Evolutionary conservation across 495 filamentous ascomycete species (phyloP).

Genomic region (Neurospora sp.): DNA sequence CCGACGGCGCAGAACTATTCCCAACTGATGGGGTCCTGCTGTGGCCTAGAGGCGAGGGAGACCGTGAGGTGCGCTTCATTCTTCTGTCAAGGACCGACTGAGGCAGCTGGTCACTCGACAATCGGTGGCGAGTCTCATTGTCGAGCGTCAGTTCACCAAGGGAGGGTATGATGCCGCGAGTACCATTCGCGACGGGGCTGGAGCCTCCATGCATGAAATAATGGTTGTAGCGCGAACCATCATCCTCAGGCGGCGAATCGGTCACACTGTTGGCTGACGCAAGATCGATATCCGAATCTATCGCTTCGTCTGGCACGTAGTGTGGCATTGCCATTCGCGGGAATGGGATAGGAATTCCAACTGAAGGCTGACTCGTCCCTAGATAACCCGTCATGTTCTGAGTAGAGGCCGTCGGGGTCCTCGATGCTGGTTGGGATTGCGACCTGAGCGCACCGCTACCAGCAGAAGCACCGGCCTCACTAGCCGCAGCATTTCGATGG

Average conservation of each 20-base stretch:
- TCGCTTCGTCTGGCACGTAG: constrained; percentile 38
- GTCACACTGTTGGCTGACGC: constrained; percentile 18
- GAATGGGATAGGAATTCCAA: constrained; percentile 21
- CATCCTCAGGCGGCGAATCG: constrained; percentile 32
- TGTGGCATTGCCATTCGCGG: constrained; percentile 32
- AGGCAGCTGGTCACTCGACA: constrained; percentile 40
- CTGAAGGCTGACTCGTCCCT: constrained; percentile 16
- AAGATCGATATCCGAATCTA: constrained; percentile 27
- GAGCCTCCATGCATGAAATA: constrained; percentile 30
- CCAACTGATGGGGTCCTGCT: constrained; percentile 34
- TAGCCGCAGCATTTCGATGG: constrained; percentile 31
- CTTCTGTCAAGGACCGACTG: constrained; percentile 40
- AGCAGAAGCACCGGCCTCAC: constrained; percentile 25
- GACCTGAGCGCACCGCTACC: constrained; percentile 40
- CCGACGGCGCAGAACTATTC: constrained; percentile 27
- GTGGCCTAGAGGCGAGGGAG: constrained; percentile 44
- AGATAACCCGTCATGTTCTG: constrained; percentile 11
- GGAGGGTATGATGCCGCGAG: constrained; percentile 28
- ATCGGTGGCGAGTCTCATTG: constrained; percentile 26
- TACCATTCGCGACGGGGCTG: constrained; percentile 21
- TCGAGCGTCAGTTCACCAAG: constrained; percentile 33
- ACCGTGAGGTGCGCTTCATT: constrained; percentile 40
- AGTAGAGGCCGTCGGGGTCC: constrained; percentile 22
- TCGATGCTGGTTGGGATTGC: constrained; percentile 46
- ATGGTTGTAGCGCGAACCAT: constrained; percentile 25